These are phyloP conservation scores for Citrus unshiu DNA, from an alignment of 345 rosid species.

Conservation along the genomic window DNA sequence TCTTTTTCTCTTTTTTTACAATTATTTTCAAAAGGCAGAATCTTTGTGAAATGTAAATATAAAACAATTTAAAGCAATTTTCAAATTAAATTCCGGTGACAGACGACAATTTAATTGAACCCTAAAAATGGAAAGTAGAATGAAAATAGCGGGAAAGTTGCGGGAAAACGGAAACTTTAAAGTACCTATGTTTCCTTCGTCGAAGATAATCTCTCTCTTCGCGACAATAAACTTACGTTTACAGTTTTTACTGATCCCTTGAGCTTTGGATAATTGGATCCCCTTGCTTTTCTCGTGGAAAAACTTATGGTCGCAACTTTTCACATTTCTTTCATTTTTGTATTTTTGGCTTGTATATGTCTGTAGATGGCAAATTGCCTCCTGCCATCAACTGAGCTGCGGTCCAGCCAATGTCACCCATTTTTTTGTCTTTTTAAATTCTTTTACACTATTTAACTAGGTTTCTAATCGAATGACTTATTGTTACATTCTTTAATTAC, in stretches of 20 bases:
- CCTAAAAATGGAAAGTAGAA: neutral
- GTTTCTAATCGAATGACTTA: too few species aligned
- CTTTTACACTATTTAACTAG: too few species aligned
- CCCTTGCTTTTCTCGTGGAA: neutral
- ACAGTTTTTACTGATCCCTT: neutral
- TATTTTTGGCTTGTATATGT: neutral
- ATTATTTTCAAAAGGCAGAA: neutral
- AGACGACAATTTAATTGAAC: neutral
- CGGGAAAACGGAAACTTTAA: neutral
- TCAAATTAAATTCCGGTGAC: neutral
- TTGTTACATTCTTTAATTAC: too few species aligned
- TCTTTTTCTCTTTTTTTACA: neutral
- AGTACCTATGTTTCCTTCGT: conserved; percentile 3
- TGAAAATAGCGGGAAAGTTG: conserved; percentile 4
- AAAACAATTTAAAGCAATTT: neutral
- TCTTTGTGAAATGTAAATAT: neutral
- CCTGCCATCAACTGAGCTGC: too few species aligned
- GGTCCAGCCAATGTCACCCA: too few species aligned
- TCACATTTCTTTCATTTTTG: neutral
- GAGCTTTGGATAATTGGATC: neutral
- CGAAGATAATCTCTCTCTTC: neutral
- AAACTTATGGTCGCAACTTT: too few species aligned
- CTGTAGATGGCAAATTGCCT: too few species aligned
- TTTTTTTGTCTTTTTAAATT: too few species aligned
- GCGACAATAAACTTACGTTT: neutral